Percentiles rank a stretch among this genome's conserved stretches.
Conservation (phyloP, 2,329 filamentous ascomycete genomes). For the Fusarium piperis region DNA sequence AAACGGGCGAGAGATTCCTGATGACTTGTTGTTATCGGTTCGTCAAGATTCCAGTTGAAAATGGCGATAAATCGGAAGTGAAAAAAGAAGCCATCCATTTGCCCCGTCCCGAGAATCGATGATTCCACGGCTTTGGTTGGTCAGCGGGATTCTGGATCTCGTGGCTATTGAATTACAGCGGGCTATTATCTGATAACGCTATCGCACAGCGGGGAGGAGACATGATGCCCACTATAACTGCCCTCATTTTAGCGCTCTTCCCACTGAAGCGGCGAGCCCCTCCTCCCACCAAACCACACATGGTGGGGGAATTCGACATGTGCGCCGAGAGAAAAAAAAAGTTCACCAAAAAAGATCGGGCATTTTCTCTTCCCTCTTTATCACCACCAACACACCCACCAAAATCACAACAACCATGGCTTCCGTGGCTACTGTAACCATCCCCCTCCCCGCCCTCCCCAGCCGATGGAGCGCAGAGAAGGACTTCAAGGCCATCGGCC, state of each 20-base stretch:
- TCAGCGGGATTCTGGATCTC: background rate
- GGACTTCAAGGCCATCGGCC: slow-evolving; percentile 87
- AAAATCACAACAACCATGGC: slow-evolving; percentile 63
- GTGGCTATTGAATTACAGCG: background rate
- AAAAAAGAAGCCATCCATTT: slow-evolving; percentile 19
- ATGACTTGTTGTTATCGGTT: background rate
- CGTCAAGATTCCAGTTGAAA: background rate
- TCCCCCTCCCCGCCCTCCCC: slow-evolving; percentile 79
- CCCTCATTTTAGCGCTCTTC: background rate
- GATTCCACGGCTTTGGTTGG: background rate
- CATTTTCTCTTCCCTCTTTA: slow-evolving; percentile 14
- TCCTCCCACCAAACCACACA: slow-evolving; percentile 37
- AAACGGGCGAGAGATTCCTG: background rate
- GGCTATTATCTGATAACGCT: background rate
- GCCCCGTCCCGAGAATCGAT: background rate
- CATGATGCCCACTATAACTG: slow-evolving; percentile 5
- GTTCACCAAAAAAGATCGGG: slow-evolving; percentile 24
- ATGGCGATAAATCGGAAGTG: slow-evolving; percentile 9
- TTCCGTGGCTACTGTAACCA: slow-evolving; percentile 66
- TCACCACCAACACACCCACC: slow-evolving; percentile 35
- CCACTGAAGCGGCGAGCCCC: slow-evolving; percentile 12
- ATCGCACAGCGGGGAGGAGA: background rate
- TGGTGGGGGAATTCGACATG: slow-evolving; percentile 37
- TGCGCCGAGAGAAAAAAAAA: slow-evolving; percentile 23
- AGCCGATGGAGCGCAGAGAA: slow-evolving; percentile 87